Conservation (phyloP, 164 flowering plant genomes). For the Chloranthus sessilifolius region DNA sequence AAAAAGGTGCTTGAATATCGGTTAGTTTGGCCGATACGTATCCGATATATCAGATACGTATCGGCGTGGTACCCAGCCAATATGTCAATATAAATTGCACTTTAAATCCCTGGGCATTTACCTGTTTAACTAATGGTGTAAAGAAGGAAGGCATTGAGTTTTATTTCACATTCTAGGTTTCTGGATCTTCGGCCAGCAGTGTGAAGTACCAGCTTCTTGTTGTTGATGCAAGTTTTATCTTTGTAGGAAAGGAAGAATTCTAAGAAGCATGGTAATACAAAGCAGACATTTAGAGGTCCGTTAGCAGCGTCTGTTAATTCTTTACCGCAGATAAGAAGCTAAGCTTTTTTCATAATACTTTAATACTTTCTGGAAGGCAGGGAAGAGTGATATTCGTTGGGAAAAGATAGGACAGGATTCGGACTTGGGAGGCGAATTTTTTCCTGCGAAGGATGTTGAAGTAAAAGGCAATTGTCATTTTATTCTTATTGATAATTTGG, state of each 20-base stretch:
- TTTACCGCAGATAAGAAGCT: not conserved
- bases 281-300: not conserved
- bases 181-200: not conserved
- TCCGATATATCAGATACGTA: no score
- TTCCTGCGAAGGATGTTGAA: not conserved
- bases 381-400: not conserved
- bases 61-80: no score
- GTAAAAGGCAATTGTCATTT: slow-evolving; percentile 6
- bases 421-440: slow-evolving; percentile 23
- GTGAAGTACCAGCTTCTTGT: not conserved
- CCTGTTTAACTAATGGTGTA: no score
- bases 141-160: no score
- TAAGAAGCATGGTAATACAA: not conserved
- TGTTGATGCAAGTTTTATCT: not conserved
- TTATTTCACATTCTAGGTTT: not conserved
- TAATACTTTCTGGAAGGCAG: slow-evolving; percentile 9
- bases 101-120: no score
- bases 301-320: not conserved
- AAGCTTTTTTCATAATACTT: not conserved
- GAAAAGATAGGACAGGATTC: slow-evolving; percentile 15
- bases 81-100: no score
- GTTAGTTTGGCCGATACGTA: no score
- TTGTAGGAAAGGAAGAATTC: slow-evolving; percentile 2
- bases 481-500: slow-evolving; percentile 43
- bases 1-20: no score